Conservation (phyloP, 495 filamentous ascomycete genomes). For the Glonium stellatum region DNA sequence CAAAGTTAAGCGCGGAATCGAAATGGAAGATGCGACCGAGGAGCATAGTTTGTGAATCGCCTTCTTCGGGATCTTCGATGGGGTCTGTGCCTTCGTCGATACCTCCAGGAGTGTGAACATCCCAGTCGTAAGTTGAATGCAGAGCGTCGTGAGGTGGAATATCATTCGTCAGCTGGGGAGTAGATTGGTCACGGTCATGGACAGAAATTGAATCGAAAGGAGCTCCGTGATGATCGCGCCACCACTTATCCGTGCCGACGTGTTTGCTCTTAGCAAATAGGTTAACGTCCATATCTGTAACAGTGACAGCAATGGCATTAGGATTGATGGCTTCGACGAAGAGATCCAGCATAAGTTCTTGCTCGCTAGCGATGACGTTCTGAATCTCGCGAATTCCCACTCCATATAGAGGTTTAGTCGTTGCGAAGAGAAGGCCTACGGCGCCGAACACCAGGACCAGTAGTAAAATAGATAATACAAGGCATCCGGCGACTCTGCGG, state of each 20-base stretch:
- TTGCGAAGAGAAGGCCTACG: constrained; percentile 79
- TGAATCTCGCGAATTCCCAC: constrained; percentile 70
- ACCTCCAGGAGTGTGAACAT: constrained; percentile 23
- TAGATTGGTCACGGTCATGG: background rate
- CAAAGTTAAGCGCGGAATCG: constrained; percentile 79
- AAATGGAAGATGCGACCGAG: constrained; percentile 82
- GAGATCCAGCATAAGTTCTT: constrained; percentile 92
- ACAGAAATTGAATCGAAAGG: background rate
- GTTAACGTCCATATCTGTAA: constrained; percentile 78
- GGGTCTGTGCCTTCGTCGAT: constrained; percentile 70
- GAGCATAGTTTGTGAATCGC: constrained; percentile 72
- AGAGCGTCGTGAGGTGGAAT: background rate
- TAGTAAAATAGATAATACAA: constrained; percentile 66
- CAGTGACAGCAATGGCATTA: constrained; percentile 76
- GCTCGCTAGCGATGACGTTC: constrained; percentile 86
- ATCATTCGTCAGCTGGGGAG: background rate
- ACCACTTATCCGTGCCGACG: constrained; percentile 69
- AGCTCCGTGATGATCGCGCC: constrained; percentile 47
- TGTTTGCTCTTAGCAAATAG: constrained; percentile 89
- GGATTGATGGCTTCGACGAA: constrained; percentile 85
- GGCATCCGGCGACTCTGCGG: constrained; percentile 65
- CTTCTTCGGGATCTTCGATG: constrained; percentile 52
- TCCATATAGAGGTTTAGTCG: constrained; percentile 76
- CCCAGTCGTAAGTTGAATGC: background rate
- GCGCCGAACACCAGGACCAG: constrained; percentile 70